A percentile compares a stretch with the other conserved stretches of the same genome.
Conservation (phyloP, 805 yeast genomes). For the Candida hispaniensis region DNA sequence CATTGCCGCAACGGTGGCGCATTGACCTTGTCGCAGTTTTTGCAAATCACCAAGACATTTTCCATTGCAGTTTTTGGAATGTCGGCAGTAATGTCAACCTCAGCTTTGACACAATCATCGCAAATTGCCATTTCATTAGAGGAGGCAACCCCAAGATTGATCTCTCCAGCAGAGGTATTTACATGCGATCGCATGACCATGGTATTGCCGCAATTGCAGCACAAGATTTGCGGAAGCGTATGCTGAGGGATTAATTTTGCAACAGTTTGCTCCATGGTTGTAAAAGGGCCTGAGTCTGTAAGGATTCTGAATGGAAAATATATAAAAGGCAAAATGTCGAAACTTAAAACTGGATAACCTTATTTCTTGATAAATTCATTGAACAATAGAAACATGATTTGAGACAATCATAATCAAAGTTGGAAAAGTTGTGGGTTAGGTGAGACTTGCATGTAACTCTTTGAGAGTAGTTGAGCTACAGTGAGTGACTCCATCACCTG, state of each 20-base stretch:
- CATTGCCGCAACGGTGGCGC: constrained; percentile 84
- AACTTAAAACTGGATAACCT: too few species aligned
- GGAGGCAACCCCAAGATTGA: constrained; percentile 40
- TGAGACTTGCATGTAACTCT: too few species aligned
- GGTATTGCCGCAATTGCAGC: constrained; percentile 95
- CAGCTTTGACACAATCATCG: constrained; percentile 84
- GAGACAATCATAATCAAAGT: too few species aligned
- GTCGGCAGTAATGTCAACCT: constrained; percentile 85
- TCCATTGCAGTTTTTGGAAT: constrained; percentile 67
- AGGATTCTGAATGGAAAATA: too few species aligned
- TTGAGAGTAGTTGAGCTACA: too few species aligned
- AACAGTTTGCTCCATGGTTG: too few species aligned
- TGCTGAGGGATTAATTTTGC: constrained; percentile 27
- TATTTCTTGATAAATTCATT: too few species aligned
- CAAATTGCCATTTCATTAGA: constrained; percentile 77
- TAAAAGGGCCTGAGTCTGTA: too few species aligned
- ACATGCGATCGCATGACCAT: constrained; percentile 41
- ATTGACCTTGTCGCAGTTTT: constrained; percentile 84
- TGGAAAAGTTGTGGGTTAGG: too few species aligned
- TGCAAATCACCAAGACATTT: constrained; percentile 69
- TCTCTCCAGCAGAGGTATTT: constrained; percentile 1
- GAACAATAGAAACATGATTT: too few species aligned
- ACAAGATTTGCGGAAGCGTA: constrained; percentile 66
- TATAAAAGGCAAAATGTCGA: too few species aligned
- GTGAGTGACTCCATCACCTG: constrained; percentile 9